These are phyloP conservation scores for Tilletia setariae DNA, from an alignment of 1,284 basidiomycete genomes.

Conservation along the genomic window DNA sequence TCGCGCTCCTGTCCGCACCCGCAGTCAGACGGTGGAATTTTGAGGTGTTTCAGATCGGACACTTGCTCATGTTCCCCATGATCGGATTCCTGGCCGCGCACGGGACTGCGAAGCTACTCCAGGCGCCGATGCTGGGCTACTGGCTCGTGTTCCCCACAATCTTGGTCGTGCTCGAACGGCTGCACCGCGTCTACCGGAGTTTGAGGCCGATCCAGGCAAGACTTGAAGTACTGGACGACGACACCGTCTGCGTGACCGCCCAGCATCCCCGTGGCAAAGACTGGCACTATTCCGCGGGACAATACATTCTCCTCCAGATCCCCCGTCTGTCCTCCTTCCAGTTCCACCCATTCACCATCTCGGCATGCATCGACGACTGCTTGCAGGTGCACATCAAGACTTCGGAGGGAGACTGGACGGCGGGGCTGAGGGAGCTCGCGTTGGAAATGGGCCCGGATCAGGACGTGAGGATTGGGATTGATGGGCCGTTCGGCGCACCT, in stretches of 20 bases:
- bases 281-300: slow-evolving; percentile 20
- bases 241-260: slow-evolving; percentile 16
- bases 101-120: slow-evolving; percentile 18
- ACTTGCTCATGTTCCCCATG: slow-evolving; percentile 25
- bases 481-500: slow-evolving; percentile 23
- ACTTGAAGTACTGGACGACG: slow-evolving; percentile 1
- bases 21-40: slow-evolving; percentile 6
- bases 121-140: slow-evolving; percentile 19
- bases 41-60: slow-evolving; percentile 20
- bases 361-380: slow-evolving; percentile 14
- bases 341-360: slow-evolving; percentile 25
- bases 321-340: slow-evolving; percentile 16
- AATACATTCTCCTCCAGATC: slow-evolving; percentile 21
- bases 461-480: slow-evolving; percentile 17
- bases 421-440: slow-evolving; percentile 12
- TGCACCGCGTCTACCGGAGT: slow-evolving; percentile 4
- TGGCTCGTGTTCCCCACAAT: slow-evolving; percentile 17
- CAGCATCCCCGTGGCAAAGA: slow-evolving; percentile 9
- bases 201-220: slow-evolving; percentile 11
- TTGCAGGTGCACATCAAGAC: slow-evolving; percentile 23
- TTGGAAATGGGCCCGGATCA: not conserved
- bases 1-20: slow-evolving; percentile 13
- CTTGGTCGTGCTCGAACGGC: slow-evolving; percentile 17
- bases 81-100: slow-evolving; percentile 20
- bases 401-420: slow-evolving; percentile 20